These are phyloP conservation scores for Acidomyces sp. DNA, from an alignment of 495 filamentous ascomycete species.

Conservation along the genomic window DNA sequence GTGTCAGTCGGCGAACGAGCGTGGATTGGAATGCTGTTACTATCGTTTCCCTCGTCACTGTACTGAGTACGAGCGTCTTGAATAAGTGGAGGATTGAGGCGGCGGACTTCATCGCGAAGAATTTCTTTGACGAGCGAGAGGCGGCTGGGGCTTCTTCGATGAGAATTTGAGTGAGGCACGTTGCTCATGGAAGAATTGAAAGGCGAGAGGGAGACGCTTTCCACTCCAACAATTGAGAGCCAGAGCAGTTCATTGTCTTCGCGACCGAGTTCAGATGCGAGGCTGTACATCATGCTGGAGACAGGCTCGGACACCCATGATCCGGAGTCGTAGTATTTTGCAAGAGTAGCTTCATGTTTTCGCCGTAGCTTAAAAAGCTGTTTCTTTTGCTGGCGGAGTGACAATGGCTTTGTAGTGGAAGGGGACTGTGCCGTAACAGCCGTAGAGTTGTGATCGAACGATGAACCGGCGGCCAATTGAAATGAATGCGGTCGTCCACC, in stretches of 20 bases:
- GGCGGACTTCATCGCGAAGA: slow-evolving; percentile 83
- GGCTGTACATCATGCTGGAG: slow-evolving; percentile 80
- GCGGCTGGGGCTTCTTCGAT: slow-evolving; percentile 41
- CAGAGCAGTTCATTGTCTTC: slow-evolving; percentile 96
- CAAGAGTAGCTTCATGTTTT: slow-evolving; percentile 60
- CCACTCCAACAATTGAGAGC: slow-evolving; percentile 85
- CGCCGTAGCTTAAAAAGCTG: slow-evolving; percentile 59
- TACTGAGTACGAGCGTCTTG: slow-evolving; percentile 33
- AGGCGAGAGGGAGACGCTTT: slow-evolving; percentile 70
- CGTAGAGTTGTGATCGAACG: too few relatives aligned
- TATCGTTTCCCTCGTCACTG: slow-evolving; percentile 34
- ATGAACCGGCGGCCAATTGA: slow-evolving; percentile 14
- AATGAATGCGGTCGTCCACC: slow-evolving; percentile 21
- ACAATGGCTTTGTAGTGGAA: background rate
- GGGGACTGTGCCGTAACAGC: too few relatives aligned
- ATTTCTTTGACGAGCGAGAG: slow-evolving; percentile 74
- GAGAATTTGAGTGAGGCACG: background rate
- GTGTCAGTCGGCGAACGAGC: slow-evolving; percentile 81
- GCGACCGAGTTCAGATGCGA: slow-evolving; percentile 85
- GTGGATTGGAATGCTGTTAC: slow-evolving; percentile 70
- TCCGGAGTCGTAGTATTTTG: slow-evolving; percentile 70
- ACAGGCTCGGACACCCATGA: slow-evolving; percentile 90
- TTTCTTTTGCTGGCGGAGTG: slow-evolving; percentile 49
- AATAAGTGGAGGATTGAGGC: slow-evolving; percentile 74
- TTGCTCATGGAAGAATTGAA: background rate